A percentile compares a stretch with the other conserved stretches of the same genome.
Conservation (phyloP, 177 flowering plant genomes). For the Vitis hybrid region DNA sequence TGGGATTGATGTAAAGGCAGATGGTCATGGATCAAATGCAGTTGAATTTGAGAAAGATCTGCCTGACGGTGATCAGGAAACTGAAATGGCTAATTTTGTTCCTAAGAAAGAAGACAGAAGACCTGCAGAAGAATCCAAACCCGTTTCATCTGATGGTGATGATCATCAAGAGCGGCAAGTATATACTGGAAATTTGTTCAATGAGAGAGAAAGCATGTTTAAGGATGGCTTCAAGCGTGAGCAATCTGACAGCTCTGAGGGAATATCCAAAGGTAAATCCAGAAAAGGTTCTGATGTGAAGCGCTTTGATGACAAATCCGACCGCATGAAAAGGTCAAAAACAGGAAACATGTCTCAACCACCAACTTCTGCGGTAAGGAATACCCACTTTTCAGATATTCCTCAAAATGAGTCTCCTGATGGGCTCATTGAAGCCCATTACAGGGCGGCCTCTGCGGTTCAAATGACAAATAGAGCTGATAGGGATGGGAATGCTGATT, state of each 20-base stretch:
- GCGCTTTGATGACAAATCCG: slow-evolving; percentile 42
- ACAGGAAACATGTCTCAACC: slow-evolving; percentile 36
- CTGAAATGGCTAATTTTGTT: slow-evolving; percentile 30
- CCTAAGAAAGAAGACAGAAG: slow-evolving; percentile 25
- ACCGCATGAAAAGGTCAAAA: slow-evolving; percentile 44
- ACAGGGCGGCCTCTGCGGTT: slow-evolving; percentile 19
- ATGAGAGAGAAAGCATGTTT: slow-evolving; percentile 29
- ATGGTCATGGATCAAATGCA: slow-evolving; percentile 34
- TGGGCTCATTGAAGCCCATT: slow-evolving; percentile 27
- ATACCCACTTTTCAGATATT: slow-evolving; percentile 19
- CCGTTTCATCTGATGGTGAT: slow-evolving; percentile 28
- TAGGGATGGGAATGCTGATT: slow-evolving; percentile 32
- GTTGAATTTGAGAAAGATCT: slow-evolving; percentile 40
- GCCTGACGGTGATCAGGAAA: slow-evolving; percentile 37
- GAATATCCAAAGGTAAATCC: slow-evolving; percentile 37
- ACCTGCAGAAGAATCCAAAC: slow-evolving; percentile 30
- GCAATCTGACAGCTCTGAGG: slow-evolving; percentile 39
- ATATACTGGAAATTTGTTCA: slow-evolving; percentile 26
- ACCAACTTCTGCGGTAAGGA: slow-evolving; percentile 28
- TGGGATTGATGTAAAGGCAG: slow-evolving; percentile 34
- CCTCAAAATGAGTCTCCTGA: slow-evolving; percentile 36
- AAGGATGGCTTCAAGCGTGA: slow-evolving; percentile 33
- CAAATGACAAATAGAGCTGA: slow-evolving; percentile 25
- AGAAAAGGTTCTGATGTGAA: slow-evolving; percentile 46
- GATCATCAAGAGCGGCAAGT: slow-evolving; percentile 35